A percentile compares a stretch with the other conserved stretches of the same genome.
phyloP scores from a whole-genome alignment of 495 filamentous ascomycete species.

The Aspergillus mulundensis region DNA sequence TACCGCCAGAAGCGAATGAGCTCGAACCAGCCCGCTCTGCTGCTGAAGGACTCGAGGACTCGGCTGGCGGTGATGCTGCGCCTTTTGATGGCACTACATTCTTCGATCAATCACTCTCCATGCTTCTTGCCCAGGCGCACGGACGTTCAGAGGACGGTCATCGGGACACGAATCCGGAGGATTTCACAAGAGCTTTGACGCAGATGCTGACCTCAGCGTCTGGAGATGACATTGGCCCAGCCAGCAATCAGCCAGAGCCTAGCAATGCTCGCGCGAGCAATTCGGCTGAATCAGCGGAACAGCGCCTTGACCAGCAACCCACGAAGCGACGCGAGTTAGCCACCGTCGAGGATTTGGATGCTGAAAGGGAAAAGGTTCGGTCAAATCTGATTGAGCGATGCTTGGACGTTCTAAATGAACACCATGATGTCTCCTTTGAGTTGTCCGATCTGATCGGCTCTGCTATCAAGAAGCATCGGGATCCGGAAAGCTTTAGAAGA shows the following conservation, averaged over 20 bases:
- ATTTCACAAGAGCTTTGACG: conserved; percentile 35
- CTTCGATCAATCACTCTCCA: conserved; percentile 35
- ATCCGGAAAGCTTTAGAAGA: conserved; percentile 58
- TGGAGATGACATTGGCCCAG: conserved; percentile 22
- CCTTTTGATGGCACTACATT: conserved; percentile 24
- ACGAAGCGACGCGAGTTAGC: conserved; percentile 35
- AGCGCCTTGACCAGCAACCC: conserved; percentile 16
- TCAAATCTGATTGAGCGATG: conserved; percentile 81
- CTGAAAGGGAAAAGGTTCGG: conserved; percentile 66
- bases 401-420: conserved; percentile 82
- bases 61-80: conserved; percentile 27
- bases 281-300: conserved; percentile 21
- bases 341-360: conserved; percentile 80
- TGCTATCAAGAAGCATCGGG: conserved; percentile 64
- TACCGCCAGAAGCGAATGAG: conserved; percentile 57
- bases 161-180: conserved; percentile 19
- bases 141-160: conserved; percentile 24
- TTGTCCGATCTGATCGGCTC: conserved; percentile 79
- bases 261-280: conserved; percentile 12
- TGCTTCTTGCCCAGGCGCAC: conserved; percentile 36
- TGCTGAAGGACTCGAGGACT: conserved; percentile 29
- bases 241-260: conserved; percentile 14
- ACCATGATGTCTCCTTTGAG: conserved; percentile 87
- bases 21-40: conserved; percentile 45
- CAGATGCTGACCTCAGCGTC: conserved; percentile 34